Percentiles rank a stretch among this genome's conserved stretches.
Conservation (phyloP, 2,329 filamentous ascomycete genomes). For the Alternaria tenuissima region DNA sequence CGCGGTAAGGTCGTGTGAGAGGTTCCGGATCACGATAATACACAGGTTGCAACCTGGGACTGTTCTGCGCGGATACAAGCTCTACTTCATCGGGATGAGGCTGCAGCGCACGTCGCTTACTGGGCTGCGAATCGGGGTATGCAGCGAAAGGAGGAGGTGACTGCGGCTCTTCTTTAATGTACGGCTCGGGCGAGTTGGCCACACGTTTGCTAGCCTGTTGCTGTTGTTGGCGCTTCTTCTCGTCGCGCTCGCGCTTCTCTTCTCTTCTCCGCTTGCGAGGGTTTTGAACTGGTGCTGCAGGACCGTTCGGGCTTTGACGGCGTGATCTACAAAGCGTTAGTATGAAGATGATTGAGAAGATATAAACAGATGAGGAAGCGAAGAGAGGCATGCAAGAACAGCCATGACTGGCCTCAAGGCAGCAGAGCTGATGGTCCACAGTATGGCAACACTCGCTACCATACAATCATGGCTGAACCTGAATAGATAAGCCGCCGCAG, state of each 20-base stretch:
- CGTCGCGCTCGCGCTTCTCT: slow-evolving; percentile 46
- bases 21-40: slow-evolving; percentile 54
- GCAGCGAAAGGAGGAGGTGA: slow-evolving; percentile 65
- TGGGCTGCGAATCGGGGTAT: slow-evolving; percentile 48
- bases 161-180: slow-evolving; percentile 69
- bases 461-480: neutral
- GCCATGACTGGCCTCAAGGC: neutral
- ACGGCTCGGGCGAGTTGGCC: slow-evolving; percentile 54
- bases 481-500: neutral
- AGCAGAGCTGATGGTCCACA: neutral
- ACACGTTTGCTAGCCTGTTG: slow-evolving; percentile 44
- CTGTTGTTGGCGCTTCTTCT: slow-evolving; percentile 39
- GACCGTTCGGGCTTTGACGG: slow-evolving; percentile 56
- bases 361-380: neutral
- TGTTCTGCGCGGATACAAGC: slow-evolving; percentile 49
- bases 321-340: slow-evolving; percentile 41
- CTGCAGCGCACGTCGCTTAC: slow-evolving; percentile 52
- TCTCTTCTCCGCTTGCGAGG: slow-evolving; percentile 63
- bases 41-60: slow-evolving; percentile 54
- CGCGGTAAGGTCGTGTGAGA: slow-evolving; percentile 51
- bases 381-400: neutral
- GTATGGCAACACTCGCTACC: neutral
- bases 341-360: neutral
- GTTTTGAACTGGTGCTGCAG: slow-evolving; percentile 54
- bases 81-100: slow-evolving; percentile 50